Base-by-base conservation (phyloP, 2,329 filamentous ascomycete species). In the Monilinia fructicola region DNA sequence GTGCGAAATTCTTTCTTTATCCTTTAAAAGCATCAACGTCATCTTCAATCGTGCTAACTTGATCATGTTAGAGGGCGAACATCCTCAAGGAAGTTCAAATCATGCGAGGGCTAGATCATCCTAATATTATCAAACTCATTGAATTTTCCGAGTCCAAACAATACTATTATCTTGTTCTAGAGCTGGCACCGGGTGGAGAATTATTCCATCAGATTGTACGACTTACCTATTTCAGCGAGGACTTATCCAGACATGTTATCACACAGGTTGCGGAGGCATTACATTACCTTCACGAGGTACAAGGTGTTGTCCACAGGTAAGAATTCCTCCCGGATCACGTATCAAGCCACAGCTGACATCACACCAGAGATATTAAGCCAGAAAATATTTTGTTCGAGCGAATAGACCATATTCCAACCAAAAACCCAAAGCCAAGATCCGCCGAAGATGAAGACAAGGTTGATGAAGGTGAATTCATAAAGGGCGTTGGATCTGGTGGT, bases 21-120 rank as follows among this genome's bases (percentile, higher is more conserved):
- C 28, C 38, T 35, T 65, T 21, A 48, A 54, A 46, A 53, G 6
- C 6, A 55, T 44, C 38, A 6, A 6, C 16, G 14, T 28, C 26
- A 31, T 42, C 9, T 9, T 28, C 23, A 14, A 16, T 35, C 23
- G 35, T 44, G 50, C 68, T 73, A 66, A 69, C 63, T 40, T 55
- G 54, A 68, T 48, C 23, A 55, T 23, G 63, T 55, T 78, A 99
- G 95, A 87, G 95, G 80, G 92, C 94, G 70, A 99, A 98, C 76
- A 98, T 99, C 71, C 82, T 99, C 69, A 99, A 99, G 80, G 95
- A 99, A 79, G 95, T 99, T 18, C 92, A 97, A 75, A 99, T 99
- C 73, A 99, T 99, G 94, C 92, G 93, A 70, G 91, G 96, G 75
- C 84, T 99, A 58, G 93, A 98, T 71, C 95, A 99, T 73, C 93